Base-by-base conservation (phyloP, 2,329 filamentous ascomycete species). In the Triangularia setosa region DNA sequence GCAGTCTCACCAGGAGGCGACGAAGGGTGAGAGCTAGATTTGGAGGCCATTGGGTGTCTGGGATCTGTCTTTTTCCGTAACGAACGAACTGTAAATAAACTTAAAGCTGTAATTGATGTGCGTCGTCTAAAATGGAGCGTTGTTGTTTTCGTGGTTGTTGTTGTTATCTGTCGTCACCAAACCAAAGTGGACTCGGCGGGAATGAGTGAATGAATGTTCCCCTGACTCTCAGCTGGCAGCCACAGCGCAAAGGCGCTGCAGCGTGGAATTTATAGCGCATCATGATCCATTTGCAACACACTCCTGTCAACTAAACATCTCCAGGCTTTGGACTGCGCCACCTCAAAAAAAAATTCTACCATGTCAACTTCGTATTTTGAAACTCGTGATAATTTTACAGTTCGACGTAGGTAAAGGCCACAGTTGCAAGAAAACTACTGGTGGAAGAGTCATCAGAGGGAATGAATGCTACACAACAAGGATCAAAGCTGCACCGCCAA, bases 321-420 rank as follows among this genome's bases (percentile, higher is more conserved):
- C 9, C 8, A 57, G 24, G n/a, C n/a, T n/a, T n/a, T 27, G n/a
- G 12, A 16, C 28, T n/a, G 54, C 27, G 4, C 25, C 48, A 48
- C 24, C 18, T 44, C 64, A 24, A 33, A n/a, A 57, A 48, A 8
- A 16, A 58, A n/a, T n/a, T 21, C 30, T 52, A 69, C 71, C 68
- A 68, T 72, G 71, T 68, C 69, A 70, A 70, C 63, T 69, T 71
- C 66, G 66, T 69, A 69, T 67, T 62, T 23, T 27, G 28, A 24
- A 40, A 28, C 4, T n/a, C 60, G 33, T 48, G 6, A 30, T 54
- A 18, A 33, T 28, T 40, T 40, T 18, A 48, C 40, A 3, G 30
- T 40, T 40, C 9, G 2, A 18, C 16, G 14, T n/a, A 7, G 4
- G 4, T 5, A 48, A 23, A 48, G 40, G 40, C 40, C 40, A 23